phyloP scores from a whole-genome alignment of 257 asterid genomes.

The Solanum ossicruentum region DNA sequence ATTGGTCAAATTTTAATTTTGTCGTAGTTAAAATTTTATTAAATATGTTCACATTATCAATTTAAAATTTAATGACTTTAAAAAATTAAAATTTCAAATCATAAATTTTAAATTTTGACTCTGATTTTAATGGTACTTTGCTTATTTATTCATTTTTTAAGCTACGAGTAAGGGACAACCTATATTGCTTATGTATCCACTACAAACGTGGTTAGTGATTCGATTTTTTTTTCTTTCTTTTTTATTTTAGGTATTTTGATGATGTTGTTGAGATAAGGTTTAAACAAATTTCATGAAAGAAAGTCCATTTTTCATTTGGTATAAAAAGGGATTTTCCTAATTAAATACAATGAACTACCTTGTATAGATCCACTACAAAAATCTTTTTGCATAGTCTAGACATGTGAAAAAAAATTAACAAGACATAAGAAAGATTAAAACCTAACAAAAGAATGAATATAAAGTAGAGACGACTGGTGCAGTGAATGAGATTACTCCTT shows the following conservation, averaged over 20 bases:
- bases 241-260: not conserved
- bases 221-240: too few relatives aligned
- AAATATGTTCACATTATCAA: not conserved
- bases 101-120: not conserved
- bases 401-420: too few relatives aligned
- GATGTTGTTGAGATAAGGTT: not conserved
- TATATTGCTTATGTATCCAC: not conserved
- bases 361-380: too few relatives aligned
- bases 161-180: not conserved
- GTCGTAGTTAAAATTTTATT: not conserved
- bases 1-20: not conserved
- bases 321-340: too few relatives aligned
- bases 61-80: not conserved
- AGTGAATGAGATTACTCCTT: too few relatives aligned
- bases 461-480: too few relatives aligned
- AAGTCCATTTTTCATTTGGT: not conserved
- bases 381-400: too few relatives aligned
- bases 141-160: not conserved
- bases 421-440: too few relatives aligned
- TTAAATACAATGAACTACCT: too few relatives aligned
- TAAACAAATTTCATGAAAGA: not conserved
- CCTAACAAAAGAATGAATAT: too few relatives aligned
- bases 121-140: not conserved
- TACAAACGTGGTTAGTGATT: not conserved
- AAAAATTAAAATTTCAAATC: accelerated